Percentiles rank a stretch among this genome's conserved stretches.
Evolutionary conservation across 805 yeast genomes (phyloP).

Genomic region (Spathaspora hagerdaliae): DNA sequence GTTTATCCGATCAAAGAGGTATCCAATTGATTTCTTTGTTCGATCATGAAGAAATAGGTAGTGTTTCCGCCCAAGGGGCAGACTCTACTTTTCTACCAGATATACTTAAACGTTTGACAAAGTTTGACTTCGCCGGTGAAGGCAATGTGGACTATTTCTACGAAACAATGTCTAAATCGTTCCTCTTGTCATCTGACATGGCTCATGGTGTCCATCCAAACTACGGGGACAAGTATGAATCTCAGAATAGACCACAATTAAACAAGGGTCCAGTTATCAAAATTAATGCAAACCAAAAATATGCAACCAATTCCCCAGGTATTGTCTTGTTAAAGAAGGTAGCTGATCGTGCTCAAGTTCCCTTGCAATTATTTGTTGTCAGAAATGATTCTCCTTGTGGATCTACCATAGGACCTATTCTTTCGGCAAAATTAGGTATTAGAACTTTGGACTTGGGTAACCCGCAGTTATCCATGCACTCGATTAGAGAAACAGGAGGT

Average conservation of each 20-base stretch:
- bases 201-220: constrained; percentile 98
- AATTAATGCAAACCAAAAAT: constrained; percentile 91
- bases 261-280: constrained; percentile 92
- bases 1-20: constrained; percentile 46
- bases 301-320: constrained; percentile 91
- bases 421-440: constrained; percentile 82
- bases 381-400: constrained; percentile 94
- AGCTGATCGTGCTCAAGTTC: constrained; percentile 67
- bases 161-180: constrained; percentile 70
- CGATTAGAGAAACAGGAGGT: constrained; percentile 90
- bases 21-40: constrained; percentile 77
- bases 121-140: constrained; percentile 17
- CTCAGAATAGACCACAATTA: constrained; percentile 71
- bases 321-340: constrained; percentile 69
- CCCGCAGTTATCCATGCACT: constrained; percentile 91
- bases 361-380: constrained; percentile 89
- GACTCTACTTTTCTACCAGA: constrained; percentile 87
- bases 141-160: constrained; percentile 30
- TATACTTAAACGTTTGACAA: constrained; percentile 63
- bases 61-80: constrained; percentile 94
- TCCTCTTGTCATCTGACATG: constrained; percentile 89
- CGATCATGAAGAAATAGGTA: constrained; percentile 96
- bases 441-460: constrained; percentile 87
- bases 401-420: constrained; percentile 92
- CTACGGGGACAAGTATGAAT: constrained; percentile 72